Evolutionary conservation across 257 asterid species (phyloP), one percentile per base, ranked within the genome.

Genomic region (Solanum microdontum): DNA sequence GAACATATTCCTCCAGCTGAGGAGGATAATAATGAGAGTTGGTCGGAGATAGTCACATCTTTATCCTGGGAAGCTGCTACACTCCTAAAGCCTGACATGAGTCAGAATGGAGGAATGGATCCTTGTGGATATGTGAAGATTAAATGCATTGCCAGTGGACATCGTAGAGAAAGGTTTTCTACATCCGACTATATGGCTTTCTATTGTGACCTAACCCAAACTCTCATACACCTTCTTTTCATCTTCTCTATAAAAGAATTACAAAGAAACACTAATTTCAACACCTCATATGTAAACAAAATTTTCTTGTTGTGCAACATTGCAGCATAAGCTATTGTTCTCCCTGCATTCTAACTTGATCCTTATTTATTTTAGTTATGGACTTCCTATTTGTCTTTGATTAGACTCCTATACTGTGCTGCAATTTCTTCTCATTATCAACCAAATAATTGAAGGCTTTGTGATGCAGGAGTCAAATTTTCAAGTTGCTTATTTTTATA

Each of bases 11-110:
- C 90, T 88, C 70, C 89, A 11, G 96, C 92, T 79, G 97, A 91
- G 48, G 99, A 95, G 87, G 91, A 90, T 85, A 97, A 92, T 86
- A 90, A 90, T 87, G 98, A 95, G 89, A 90, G 96, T 90, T 97
- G 99, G 99, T 88, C 95, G 84, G 99, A 97, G 89, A 95, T 95
- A 90, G 91, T 97, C 84, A 97, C 95, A 48, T 91, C 94, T 77
- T 90, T 97, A 88, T 95, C 98, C 60, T 97, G 99, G 99, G 99
- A 97, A 92, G 99, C 99, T 89, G 99, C 99, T 80, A 91, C 96
- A 9, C 85, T 95, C 51, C 90, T 97, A 86, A 97, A 94, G 93
- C 99, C 98, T 64, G 99, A 97, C 89, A 97, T 88, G 88, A 97
- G 98, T 92, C 92, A 91, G 83, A 94, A 98, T 82, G 98, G 97